These are phyloP conservation scores for Austroboletus eburneus DNA, from an alignment of 768 basidiomycete genomes.

Conservation along the genomic window DNA sequence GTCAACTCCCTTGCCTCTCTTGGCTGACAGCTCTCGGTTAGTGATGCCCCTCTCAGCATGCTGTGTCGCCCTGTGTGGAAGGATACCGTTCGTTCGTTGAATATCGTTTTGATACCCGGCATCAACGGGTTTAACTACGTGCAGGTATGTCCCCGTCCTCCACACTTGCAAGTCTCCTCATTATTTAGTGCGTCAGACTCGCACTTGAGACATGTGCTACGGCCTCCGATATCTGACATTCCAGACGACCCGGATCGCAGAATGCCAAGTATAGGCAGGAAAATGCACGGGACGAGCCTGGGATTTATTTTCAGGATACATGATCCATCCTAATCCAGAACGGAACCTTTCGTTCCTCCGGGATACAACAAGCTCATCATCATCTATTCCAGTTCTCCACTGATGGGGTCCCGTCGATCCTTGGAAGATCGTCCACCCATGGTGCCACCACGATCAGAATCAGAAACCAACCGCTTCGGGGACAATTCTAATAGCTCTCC, in stretches of 20 bases:
- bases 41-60: slow-evolving; percentile 8
- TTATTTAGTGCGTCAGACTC: not conserved
- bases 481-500: not conserved
- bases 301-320: too few species aligned
- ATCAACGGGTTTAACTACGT: not conserved
- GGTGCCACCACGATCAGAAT: slow-evolving; percentile 3
- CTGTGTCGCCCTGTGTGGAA: slow-evolving; percentile 11
- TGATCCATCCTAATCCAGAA: slow-evolving; percentile 9
- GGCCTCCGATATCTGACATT: not conserved
- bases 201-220: not conserved
- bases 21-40: slow-evolving; percentile 7
- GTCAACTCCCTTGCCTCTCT: not conserved
- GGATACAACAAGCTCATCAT: not conserved
- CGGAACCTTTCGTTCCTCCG: not conserved
- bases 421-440: slow-evolving; percentile 1
- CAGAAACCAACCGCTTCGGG: not conserved
- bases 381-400: not conserved
- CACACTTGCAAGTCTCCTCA: not conserved
- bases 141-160: slow-evolving; percentile 1
- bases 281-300: too few species aligned
- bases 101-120: not conserved
- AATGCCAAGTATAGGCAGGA: not conserved
- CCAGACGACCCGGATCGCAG: not conserved
- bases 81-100: slow-evolving; percentile 1
- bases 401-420: slow-evolving; percentile 10